Evolutionary conservation across 129 eudicot species (phyloP).

Genomic region (Logfia minima): DNA sequence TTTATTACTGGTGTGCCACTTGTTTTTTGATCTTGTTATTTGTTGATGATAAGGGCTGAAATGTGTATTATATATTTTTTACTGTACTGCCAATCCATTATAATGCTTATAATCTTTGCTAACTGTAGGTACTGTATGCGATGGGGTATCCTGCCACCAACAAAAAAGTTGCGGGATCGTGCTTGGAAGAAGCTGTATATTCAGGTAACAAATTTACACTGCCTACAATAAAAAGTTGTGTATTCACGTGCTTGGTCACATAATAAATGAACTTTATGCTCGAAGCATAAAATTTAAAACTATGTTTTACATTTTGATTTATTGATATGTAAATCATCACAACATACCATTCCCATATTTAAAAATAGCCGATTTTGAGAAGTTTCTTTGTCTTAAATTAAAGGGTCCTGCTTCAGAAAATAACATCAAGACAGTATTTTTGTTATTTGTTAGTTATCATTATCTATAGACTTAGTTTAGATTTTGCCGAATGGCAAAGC

Average conservation of each 20-base stretch:
- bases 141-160: slow-evolving; percentile 80
- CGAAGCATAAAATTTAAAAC: too few species aligned
- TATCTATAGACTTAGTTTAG: too few species aligned
- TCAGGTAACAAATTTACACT: slow-evolving; percentile 48
- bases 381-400: too few species aligned
- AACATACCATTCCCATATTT: too few species aligned
- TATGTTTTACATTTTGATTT: too few species aligned
- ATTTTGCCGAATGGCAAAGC: too few species aligned
- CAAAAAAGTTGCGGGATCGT: slow-evolving; percentile 65
- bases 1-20: not conserved
- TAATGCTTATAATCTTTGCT: slow-evolving; percentile 12
- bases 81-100: not conserved
- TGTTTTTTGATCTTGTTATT: not conserved
- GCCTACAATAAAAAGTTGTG: not conserved
- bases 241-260: not conserved
- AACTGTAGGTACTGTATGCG: slow-evolving; percentile 75
- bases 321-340: too few species aligned
- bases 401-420: too few species aligned
- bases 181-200: slow-evolving; percentile 97
- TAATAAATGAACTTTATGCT: not conserved
- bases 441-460: too few species aligned
- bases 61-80: not conserved
- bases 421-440: too few species aligned
- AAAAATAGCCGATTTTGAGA: too few species aligned
- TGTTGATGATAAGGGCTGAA: not conserved